Conservation (phyloP, 1,284 basidiomycete species). For the Ustilago vetiveriae region DNA sequence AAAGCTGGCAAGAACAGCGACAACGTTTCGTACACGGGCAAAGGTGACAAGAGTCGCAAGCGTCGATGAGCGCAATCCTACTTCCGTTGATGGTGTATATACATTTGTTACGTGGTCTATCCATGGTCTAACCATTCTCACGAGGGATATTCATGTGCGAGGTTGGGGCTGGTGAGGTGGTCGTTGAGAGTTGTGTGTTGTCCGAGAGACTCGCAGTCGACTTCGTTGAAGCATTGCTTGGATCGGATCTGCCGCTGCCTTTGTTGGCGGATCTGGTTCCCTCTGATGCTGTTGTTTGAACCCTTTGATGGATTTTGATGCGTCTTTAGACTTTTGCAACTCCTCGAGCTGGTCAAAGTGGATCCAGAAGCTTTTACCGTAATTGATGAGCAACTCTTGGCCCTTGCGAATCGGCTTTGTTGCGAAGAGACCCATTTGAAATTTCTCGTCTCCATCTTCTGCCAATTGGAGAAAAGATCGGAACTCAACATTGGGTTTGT, state of each 20-base stretch:
- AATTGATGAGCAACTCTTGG: conserved; percentile 86
- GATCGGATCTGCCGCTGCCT: conserved; percentile 14
- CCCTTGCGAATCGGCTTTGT: conserved; percentile 77
- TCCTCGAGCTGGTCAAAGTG: conserved; percentile 23
- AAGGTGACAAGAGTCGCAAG: conserved; percentile 41
- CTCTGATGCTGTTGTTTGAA: too few relatives aligned
- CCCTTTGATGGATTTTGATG: too few relatives aligned
- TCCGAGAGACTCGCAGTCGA: conserved; percentile 26
- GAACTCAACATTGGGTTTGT: conserved; percentile 52
- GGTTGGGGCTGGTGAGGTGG: conserved; percentile 14
- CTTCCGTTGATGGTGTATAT: not conserved
- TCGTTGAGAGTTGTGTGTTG: conserved; percentile 1
- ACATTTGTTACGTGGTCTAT: too few relatives aligned
- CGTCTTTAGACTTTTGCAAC: too few relatives aligned
- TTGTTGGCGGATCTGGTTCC: not conserved
- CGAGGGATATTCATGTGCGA: conserved; percentile 5
- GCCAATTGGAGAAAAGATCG: conserved; percentile 36
- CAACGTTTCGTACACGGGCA: conserved; percentile 48
- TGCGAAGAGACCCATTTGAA: conserved; percentile 45
- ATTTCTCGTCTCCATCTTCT: not conserved
- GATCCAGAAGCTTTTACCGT: conserved; percentile 90
- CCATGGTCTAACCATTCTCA: too few relatives aligned
- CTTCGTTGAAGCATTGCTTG: conserved; percentile 41
- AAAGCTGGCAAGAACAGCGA: conserved; percentile 35
- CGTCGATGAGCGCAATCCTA: conserved; percentile 18